phyloP scores from a whole-genome alignment of 768 basidiomycete species.

The Mycena maculata region DNA sequence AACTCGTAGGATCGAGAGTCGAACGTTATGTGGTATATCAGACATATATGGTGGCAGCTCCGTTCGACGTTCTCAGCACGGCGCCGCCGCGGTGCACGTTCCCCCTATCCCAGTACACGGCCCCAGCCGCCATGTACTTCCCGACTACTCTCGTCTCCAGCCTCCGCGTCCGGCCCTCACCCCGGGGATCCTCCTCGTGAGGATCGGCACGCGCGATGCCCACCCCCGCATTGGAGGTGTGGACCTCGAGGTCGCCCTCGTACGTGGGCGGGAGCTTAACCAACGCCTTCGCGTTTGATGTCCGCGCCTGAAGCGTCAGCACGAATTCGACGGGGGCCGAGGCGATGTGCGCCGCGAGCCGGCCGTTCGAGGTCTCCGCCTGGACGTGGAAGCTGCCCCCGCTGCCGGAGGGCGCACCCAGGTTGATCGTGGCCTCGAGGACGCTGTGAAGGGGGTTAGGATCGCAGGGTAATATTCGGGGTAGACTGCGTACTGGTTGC shows the following conservation, averaged over 20 bases:
- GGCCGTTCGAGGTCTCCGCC: constrained; percentile 43
- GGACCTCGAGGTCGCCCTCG: constrained; percentile 54
- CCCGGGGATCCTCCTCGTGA: constrained; percentile 47
- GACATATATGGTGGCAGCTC: background rate
- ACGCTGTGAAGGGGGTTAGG: constrained; percentile 38
- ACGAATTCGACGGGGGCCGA: constrained; percentile 50
- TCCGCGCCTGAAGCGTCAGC: constrained; percentile 43
- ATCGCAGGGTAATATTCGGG: too few species aligned
- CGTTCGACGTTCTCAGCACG: constrained; percentile 26
- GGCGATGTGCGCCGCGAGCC: constrained; percentile 42
- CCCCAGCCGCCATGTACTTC: background rate
- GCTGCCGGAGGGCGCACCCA: constrained; percentile 43
- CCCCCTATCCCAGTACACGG: constrained; percentile 30
- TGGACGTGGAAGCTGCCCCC: constrained; percentile 49
- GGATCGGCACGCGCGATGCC: constrained; percentile 32
- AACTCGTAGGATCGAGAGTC: too few species aligned
- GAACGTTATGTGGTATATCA: constrained; percentile 5
- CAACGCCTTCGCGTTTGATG: constrained; percentile 42
- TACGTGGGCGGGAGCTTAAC: constrained; percentile 50
- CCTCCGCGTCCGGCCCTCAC: constrained; percentile 45
- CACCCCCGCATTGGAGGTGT: constrained; percentile 39
- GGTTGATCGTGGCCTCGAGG: constrained; percentile 45
- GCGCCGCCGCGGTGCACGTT: constrained; percentile 20
- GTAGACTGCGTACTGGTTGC: constrained; percentile 51
- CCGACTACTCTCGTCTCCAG: constrained; percentile 24